Base-by-base conservation (phyloP, 768 basidiomycete genomes). In the Suillus luteus region DNA sequence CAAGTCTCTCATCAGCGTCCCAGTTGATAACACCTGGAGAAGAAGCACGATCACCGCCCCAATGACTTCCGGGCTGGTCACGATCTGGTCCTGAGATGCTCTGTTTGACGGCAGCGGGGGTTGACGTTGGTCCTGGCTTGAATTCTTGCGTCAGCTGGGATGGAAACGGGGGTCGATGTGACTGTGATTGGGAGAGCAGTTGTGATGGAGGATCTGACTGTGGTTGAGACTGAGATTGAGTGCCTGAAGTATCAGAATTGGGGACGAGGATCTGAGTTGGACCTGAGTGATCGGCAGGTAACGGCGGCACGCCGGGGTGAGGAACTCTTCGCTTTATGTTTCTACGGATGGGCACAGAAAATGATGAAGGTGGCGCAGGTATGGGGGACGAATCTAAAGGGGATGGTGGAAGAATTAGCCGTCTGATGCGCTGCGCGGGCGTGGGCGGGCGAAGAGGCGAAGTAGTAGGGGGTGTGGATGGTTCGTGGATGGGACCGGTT, bases 211-310 rank as follows among this genome's bases (percentile, higher is more conserved):
- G 68, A 43, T 73, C 71, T 22, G 69, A 64, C 40, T 77, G 77
- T 24, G 74, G 72, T 60, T 77, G 79, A 4, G 70, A 68, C 46
- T 78, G 77, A 14, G 72, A 71, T 22, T 69, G 72, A 11, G 73
- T 71, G 40, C 70, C 75, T 1, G 84, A 86, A 1, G 80, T 78
- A 66, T 88, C 85, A 11, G 86, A 85, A 68, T 86, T 83, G 4
- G 85, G 85, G 9, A 79, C 86, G 27, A 87, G 71, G n/a, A 87
- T 77, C 19, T 76, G 78, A 37, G 71, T 77, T 6, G 80, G 75
- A 27, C 78, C 81, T 60, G 72, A 66, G 41, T 71, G 71, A 63
- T 71, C 70, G 43, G 77, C 70, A 55, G 68, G 69, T 27, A 80
- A 76, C 63, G 73, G 76, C 5, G 73, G 71, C 27, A 69, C 59